Conservation (phyloP, 2,329 filamentous ascomycete species). For the Aspergillus calidoustus region DNA sequence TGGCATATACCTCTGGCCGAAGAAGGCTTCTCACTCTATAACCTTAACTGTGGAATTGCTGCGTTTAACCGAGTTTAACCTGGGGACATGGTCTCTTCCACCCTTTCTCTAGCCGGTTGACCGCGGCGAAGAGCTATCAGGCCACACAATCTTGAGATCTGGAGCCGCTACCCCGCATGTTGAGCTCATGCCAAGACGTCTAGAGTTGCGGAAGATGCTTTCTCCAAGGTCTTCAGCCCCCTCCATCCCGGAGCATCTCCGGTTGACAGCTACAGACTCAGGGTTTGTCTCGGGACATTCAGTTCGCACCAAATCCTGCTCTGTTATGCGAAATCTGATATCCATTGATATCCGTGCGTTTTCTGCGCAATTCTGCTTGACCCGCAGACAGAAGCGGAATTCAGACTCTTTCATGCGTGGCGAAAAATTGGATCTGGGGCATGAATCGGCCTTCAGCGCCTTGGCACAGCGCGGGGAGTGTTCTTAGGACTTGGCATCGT, state of each 20-base stretch:
- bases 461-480: slow-evolving; percentile 7
- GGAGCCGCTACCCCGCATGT: slow-evolving; percentile 11
- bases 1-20: slow-evolving; percentile 1
- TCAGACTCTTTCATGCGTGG: background rate
- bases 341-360: background rate
- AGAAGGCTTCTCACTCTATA: slow-evolving; percentile 10
- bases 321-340: background rate
- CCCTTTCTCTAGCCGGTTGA: background rate
- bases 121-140: background rate
- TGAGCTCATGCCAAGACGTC: slow-evolving; percentile 12
- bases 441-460: background rate
- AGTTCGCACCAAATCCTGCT: background rate
- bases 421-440: background rate
- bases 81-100: background rate
- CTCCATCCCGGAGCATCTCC: background rate
- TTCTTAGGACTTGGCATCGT: background rate
- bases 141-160: background rate
- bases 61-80: slow-evolving; percentile 12
- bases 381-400: background rate
- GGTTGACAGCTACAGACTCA: background rate
- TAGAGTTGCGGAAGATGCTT: slow-evolving; percentile 1
- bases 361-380: background rate
- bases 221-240: background rate
- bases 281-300: background rate
- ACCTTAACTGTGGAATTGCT: background rate